Percentiles rank a stretch among this genome's conserved stretches.
Conservation (phyloP, 805 yeast species). For the Barnettozyma botsteinii region DNA sequence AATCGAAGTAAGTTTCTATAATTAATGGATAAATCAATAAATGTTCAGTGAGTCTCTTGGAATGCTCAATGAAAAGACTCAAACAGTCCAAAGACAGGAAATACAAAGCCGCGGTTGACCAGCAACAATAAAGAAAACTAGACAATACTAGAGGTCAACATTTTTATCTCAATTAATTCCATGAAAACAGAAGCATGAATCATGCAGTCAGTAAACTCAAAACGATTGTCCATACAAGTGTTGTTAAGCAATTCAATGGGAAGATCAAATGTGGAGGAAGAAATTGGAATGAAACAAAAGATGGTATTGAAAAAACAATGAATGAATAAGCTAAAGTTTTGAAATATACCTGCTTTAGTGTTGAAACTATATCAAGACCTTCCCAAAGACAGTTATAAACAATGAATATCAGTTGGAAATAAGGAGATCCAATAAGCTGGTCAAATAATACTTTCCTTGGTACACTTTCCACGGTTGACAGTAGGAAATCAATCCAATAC, state of each 20-base stretch:
- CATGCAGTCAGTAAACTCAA: constrained; percentile 32
- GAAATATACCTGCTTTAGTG: constrained; percentile 34
- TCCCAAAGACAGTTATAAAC: constrained; percentile 53
- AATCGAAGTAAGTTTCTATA: no score
- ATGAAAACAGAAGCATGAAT: no score
- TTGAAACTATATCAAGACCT: constrained; percentile 30
- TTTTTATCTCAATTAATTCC: no score
- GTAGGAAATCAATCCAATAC: constrained; percentile 48
- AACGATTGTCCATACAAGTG: constrained; percentile 50
- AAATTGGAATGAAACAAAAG: constrained; percentile 43
- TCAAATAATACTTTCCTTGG: constrained; percentile 42
- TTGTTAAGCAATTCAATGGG: constrained; percentile 53
- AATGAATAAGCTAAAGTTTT: constrained; percentile 47
- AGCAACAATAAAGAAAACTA: no score
- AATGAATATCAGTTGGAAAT: constrained; percentile 47
- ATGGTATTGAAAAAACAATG: constrained; percentile 55
- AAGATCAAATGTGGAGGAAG: constrained; percentile 46
- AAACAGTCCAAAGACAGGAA: no score
- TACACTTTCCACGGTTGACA: constrained; percentile 31
- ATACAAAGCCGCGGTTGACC: no score
- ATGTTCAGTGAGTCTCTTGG: no score
- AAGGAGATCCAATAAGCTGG: constrained; percentile 49
- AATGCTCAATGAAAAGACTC: no score
- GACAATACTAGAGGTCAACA: no score
- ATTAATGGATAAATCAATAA: no score